Conservation (phyloP, 1,284 basidiomycete genomes). For the Heterobasidion occidentale region DNA sequence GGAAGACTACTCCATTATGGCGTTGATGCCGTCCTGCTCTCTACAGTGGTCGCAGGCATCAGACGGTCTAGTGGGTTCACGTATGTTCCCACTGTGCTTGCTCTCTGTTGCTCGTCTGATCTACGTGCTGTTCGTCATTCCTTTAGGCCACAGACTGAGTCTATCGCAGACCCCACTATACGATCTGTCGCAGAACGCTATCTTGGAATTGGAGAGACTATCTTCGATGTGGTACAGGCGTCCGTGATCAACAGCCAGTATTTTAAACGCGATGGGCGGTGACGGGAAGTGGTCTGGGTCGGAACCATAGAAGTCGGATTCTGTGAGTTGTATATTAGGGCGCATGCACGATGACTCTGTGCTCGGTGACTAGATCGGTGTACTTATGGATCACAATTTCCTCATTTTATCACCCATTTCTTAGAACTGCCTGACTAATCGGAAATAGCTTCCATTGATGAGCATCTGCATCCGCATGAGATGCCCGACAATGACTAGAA, state of each 20-base stretch:
- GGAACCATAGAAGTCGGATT: too few relatives aligned
- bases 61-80: constrained; percentile 84
- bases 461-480: too few relatives aligned
- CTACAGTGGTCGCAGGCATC: constrained; percentile 88
- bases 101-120: neutral
- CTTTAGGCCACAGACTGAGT: constrained; percentile 56
- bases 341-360: too few relatives aligned
- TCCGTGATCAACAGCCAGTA: constrained; percentile 78
- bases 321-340: too few relatives aligned
- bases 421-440: too few relatives aligned
- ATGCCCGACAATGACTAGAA: too few relatives aligned
- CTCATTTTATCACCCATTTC: neutral
- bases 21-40: constrained; percentile 80
- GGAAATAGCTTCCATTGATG: too few relatives aligned
- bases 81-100: constrained; percentile 42
- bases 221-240: constrained; percentile 79
- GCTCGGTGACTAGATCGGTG: too few relatives aligned
- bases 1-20: constrained; percentile 82
- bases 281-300: too few relatives aligned
- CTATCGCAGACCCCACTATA: constrained; percentile 69
- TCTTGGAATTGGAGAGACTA: constrained; percentile 79
- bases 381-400: too few relatives aligned
- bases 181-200: constrained; percentile 76
- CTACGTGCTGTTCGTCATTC: neutral
- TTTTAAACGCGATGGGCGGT: constrained; percentile 38